Conservation (phyloP, 2,329 filamentous ascomycete genomes). For the Arthrobotrys musiformis region DNA sequence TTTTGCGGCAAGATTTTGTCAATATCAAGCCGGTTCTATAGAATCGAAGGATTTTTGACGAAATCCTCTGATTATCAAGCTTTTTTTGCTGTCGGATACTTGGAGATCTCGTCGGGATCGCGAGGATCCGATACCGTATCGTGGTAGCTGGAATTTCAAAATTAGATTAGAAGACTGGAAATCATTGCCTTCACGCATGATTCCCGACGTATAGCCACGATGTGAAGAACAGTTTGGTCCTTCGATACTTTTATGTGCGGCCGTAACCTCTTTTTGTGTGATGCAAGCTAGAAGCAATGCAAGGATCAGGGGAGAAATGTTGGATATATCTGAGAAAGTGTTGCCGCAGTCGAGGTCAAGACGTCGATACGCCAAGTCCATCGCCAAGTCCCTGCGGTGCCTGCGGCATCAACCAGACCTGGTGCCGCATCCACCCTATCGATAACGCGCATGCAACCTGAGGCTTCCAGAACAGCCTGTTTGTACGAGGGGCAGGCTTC, state of each 20-base stretch:
- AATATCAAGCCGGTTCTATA: background rate
- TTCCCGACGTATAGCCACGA: no score
- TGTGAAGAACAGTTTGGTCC: background rate
- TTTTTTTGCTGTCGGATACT: background rate
- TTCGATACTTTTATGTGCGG: no score
- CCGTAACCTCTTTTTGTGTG: no score
- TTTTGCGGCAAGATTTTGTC: background rate
- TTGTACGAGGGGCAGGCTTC: background rate
- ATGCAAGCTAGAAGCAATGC: background rate
- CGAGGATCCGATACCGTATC: background rate
- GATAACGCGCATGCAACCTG: conserved; percentile 16
- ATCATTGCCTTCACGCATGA: background rate
- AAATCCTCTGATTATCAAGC: background rate
- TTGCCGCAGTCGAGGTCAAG: background rate
- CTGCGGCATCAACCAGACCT: background rate
- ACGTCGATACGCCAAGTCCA: background rate
- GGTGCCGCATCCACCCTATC: conserved; percentile 35
- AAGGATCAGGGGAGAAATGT: background rate
- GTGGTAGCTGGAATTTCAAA: background rate
- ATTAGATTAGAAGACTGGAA: background rate
- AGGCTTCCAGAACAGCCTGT: conserved; percentile 27
- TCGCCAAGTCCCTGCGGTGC: conserved; percentile 7
- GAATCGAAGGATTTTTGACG: background rate
- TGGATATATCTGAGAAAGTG: background rate
- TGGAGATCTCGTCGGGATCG: background rate